A percentile compares a stretch with the other conserved stretches of the same genome.
These are phyloP conservation scores for Asterophora parasitica DNA, from an alignment of 768 basidiomycete genomes.

Conservation along the genomic window DNA sequence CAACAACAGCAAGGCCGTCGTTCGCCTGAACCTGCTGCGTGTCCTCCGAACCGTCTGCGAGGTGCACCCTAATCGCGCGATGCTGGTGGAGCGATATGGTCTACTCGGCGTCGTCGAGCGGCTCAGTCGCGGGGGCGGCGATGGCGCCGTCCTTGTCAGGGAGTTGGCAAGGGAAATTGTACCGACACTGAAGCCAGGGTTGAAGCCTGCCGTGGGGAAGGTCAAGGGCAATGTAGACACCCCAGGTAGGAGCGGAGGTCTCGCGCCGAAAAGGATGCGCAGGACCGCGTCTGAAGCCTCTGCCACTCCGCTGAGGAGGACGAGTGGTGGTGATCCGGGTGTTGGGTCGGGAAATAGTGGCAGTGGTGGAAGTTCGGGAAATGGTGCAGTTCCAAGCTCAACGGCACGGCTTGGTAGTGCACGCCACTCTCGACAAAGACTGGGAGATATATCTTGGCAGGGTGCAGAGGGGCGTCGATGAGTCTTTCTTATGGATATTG, in stretches of 20 bases:
- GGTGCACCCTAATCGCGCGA: conserved; percentile 78
- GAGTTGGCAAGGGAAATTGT: conserved; percentile 86
- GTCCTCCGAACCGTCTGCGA: conserved; percentile 86
- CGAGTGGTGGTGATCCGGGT: conserved; percentile 16
- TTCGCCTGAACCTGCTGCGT: conserved; percentile 84
- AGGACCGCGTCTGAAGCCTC: conserved; percentile 69
- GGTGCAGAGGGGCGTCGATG: conserved; percentile 12
- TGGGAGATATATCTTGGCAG: conserved; percentile 66
- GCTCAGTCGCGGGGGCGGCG: conserved; percentile 66
- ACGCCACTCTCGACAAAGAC: conserved; percentile 42
- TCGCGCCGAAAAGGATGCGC: conserved; percentile 63
- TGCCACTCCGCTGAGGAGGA: conserved; percentile 23
- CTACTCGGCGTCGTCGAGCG: conserved; percentile 75
- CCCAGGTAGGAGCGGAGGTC: conserved; percentile 19
- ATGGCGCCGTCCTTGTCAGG: conserved; percentile 87
- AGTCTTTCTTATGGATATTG: conserved; percentile 9
- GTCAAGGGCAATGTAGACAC: conserved; percentile 18
- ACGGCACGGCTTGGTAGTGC: conserved; percentile 27
- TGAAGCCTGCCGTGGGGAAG: conserved; percentile 46
- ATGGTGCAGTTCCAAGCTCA: conserved; percentile 4
- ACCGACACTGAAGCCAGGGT: conserved; percentile 67
- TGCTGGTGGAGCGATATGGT: conserved; percentile 79
- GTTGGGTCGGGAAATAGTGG: conserved; percentile 2
- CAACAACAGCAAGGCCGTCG: conserved; percentile 73
- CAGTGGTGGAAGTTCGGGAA: conserved; percentile 7